Percentiles rank a stretch among this genome's conserved stretches.
Conservation (phyloP, 2,329 filamentous ascomycete genomes). For the Arthrobotrys sinensis region DNA sequence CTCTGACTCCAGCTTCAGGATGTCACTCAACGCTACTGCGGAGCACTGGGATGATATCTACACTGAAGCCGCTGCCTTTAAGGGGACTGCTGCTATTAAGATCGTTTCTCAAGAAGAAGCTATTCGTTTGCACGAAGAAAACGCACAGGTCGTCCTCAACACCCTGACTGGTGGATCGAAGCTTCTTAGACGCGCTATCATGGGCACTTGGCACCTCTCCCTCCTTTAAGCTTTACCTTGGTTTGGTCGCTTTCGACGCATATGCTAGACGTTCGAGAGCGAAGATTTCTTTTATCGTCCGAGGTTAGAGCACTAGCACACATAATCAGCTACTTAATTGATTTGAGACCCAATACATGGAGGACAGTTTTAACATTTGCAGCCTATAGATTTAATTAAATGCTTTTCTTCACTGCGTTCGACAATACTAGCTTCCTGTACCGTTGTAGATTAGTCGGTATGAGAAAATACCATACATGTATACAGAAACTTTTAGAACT, state of each 20-base stretch:
- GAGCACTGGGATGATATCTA: slow-evolving; percentile 56
- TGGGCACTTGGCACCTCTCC: slow-evolving; percentile 25
- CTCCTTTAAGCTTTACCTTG: background rate
- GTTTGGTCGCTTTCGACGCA: background rate
- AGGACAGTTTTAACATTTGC: too few relatives aligned
- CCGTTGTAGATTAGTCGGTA: background rate
- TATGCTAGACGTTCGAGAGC: background rate
- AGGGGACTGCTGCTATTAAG: slow-evolving; percentile 47
- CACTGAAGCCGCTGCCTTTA: slow-evolving; percentile 46
- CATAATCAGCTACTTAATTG: too few relatives aligned
- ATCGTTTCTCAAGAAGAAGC: slow-evolving; percentile 42
- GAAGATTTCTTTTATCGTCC: too few relatives aligned
- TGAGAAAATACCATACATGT: too few relatives aligned
- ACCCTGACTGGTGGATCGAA: slow-evolving; percentile 27
- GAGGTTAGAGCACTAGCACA: background rate
- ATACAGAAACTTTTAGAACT: too few relatives aligned
- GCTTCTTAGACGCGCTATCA: slow-evolving; percentile 18
- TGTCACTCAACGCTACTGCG: slow-evolving; percentile 45
- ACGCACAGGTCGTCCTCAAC: slow-evolving; percentile 21
- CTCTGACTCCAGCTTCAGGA: slow-evolving; percentile 52
- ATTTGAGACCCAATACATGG: too few relatives aligned
- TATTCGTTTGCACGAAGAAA: slow-evolving; percentile 46
- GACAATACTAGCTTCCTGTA: background rate
- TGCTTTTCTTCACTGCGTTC: too few relatives aligned
- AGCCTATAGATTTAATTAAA: too few relatives aligned